Evolutionary conservation across 257 asterid species (phyloP), one percentile per base, ranked within the genome.

Genomic region (Echites panduratus): DNA sequence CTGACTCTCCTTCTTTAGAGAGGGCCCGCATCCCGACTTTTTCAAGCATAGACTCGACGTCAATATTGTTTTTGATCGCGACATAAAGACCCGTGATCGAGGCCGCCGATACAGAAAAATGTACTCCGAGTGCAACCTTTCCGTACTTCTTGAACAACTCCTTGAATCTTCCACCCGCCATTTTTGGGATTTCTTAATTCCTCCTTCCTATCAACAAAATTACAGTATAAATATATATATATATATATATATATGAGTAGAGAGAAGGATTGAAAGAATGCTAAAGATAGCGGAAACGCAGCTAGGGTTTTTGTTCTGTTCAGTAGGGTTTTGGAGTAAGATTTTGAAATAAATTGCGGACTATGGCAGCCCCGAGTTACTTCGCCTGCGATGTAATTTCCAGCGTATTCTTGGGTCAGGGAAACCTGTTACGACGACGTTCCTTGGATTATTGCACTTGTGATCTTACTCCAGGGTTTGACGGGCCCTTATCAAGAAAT

Each of bases 51-150:
- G 93, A 81, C 73, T 89, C 94, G 9, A 95, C 98, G 71, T 95
- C 99, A 32, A 95, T 90, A 81, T 95, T 95, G 89, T 75, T 91
- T 3, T 86, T 90, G 9, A 95, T 80, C 64, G 98, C 96, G 40
- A 87, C 73, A 79, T 88, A 95, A 9, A 95, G 88, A 32, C 97
- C 93, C 38, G 90, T 58, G 71, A 89, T 78, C 16, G 99, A 91
- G 44, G 88, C 92, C 10, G 90, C 97, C 75, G 99, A 95, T 59
- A 95, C 84, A 0, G 98, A 79, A 47, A 87, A 82, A 82, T 94
- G 98, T 7, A 91, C 97, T n/a, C 88, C 96, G 50, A 91, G 47
- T 65, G 89, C 99, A 1, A 94, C 95, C 79, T 91, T 94, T 8
- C 98, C 99, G 75, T 94, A 91, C 77, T 94, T 91, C 70, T 78